Percentiles rank a stretch among this genome's conserved stretches.
Conservation (phyloP, 768 basidiomycete genomes). For the Fomitopsis pulvina region DNA sequence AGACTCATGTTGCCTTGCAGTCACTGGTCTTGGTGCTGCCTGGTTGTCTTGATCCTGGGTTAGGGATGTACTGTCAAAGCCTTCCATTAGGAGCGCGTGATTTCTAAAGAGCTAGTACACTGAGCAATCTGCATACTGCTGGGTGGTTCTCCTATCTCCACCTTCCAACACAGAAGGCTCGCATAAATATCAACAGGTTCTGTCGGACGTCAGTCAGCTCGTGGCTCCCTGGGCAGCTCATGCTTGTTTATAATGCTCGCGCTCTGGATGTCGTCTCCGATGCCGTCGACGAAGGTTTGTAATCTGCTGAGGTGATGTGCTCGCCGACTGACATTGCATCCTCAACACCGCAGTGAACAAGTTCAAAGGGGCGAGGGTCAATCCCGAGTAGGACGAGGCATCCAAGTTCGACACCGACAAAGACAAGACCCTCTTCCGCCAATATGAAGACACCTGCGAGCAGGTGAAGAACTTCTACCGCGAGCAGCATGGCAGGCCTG, state of each 20-base stretch:
- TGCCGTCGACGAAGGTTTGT: slow-evolving; percentile 42
- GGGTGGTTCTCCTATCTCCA: too few relatives aligned
- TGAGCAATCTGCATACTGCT: too few relatives aligned
- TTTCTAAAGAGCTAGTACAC: too few relatives aligned
- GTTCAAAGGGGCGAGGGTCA: slow-evolving; percentile 44
- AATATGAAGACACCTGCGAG: slow-evolving; percentile 72
- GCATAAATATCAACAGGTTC: too few relatives aligned
- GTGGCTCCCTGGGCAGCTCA: too few relatives aligned
- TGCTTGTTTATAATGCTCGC: background rate
- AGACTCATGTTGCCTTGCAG: too few relatives aligned
- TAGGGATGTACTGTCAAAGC: too few relatives aligned
- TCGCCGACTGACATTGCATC: background rate
- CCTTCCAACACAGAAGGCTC: too few relatives aligned
- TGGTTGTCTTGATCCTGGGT: too few relatives aligned
- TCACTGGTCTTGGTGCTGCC: too few relatives aligned
- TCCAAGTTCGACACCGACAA: slow-evolving; percentile 54
- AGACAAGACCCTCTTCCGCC: slow-evolving; percentile 63
- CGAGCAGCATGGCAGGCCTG: slow-evolving; percentile 61
- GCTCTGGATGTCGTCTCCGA: slow-evolving; percentile 39
- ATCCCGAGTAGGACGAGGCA: slow-evolving; percentile 38
- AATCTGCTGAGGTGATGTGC: background rate
- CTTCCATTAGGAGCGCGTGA: too few relatives aligned
- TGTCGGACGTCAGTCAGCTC: too few relatives aligned
- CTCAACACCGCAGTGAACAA: slow-evolving; percentile 48
- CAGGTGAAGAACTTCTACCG: slow-evolving; percentile 74